These are phyloP conservation scores for Ogataea haglerorum DNA, from an alignment of 805 yeast genomes.

Conservation along the genomic window DNA sequence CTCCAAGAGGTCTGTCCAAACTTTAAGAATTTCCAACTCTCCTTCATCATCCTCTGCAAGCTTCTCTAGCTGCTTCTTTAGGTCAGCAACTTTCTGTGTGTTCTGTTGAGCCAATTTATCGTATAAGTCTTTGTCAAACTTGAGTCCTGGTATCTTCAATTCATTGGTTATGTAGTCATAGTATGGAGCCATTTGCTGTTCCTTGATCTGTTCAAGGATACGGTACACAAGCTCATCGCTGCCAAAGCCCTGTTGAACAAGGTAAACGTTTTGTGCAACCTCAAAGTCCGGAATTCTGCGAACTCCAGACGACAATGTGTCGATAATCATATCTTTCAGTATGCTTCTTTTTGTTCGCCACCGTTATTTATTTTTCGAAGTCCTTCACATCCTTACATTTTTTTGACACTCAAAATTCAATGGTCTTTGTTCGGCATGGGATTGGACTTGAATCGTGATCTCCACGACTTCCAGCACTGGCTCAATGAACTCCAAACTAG, in stretches of 20 bases:
- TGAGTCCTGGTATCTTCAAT: conserved; percentile 37
- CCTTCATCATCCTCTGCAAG: conserved; percentile 76
- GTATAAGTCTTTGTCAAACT: conserved; percentile 61
- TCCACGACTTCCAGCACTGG: neutral
- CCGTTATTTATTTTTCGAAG: conserved; percentile 2
- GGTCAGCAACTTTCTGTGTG: conserved; percentile 49
- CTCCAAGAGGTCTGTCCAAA: conserved; percentile 80
- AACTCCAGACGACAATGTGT: conserved; percentile 44
- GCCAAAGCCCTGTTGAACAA: conserved; percentile 38
- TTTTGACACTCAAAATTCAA: neutral
- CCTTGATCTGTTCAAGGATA: conserved; percentile 51
- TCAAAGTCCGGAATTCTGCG: conserved; percentile 75
- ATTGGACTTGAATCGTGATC: neutral
- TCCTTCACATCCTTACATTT: conserved; percentile 5
- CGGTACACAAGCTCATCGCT: conserved; percentile 37
- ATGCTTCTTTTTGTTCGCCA: conserved; percentile 5
- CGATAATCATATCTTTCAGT: conserved; percentile 30
- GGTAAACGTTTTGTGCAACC: conserved; percentile 77
- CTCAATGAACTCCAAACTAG: conserved; percentile 9
- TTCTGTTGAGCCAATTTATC: conserved; percentile 50
- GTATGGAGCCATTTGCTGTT: conserved; percentile 75
- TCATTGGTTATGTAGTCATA: conserved; percentile 63
- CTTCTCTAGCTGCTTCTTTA: conserved; percentile 50
- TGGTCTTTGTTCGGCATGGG: conserved; percentile 2
- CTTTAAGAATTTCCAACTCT: conserved; percentile 73